phyloP scores from a whole-genome alignment of 208 protist species.

The Leishmania mexicana region DNA sequence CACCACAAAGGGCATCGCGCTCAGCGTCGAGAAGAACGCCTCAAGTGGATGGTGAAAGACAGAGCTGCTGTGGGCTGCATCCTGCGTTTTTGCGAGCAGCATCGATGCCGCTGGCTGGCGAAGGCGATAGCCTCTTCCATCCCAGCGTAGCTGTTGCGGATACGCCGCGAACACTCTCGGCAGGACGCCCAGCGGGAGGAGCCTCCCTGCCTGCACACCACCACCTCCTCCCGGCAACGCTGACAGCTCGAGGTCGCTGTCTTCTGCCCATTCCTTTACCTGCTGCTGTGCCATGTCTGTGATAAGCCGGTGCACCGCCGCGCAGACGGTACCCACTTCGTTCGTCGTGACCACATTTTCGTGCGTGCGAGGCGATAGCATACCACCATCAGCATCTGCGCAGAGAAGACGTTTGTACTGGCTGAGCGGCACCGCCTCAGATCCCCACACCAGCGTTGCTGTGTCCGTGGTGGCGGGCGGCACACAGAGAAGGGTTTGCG shows the following conservation, averaged over 20 bases:
- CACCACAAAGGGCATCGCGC: conserved; percentile 15
- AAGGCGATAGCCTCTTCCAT: conserved; percentile 36
- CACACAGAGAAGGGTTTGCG: conserved; percentile 35
- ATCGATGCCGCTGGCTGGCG: background rate
- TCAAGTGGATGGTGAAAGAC: conserved; percentile 47
- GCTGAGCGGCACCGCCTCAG: conserved; percentile 8
- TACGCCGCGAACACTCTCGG: conserved; percentile 29
- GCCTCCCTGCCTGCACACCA: background rate
- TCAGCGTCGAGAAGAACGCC: conserved; percentile 36
- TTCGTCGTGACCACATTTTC: conserved; percentile 21
- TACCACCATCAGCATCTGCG: background rate
- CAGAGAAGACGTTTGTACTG: conserved; percentile 9
- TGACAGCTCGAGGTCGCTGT: background rate
- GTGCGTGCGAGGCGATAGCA: background rate
- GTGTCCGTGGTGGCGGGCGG: conserved; percentile 28
- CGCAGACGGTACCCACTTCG: conserved; percentile 17
- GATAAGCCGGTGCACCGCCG: conserved; percentile 7
- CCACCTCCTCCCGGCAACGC: background rate
- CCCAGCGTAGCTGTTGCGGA: conserved; percentile 37
- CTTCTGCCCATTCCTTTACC: background rate
- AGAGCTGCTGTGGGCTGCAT: background rate
- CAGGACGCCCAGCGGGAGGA: conserved; percentile 18
- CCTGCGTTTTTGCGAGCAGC: background rate
- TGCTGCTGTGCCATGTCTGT: conserved; percentile 12
- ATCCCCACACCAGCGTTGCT: conserved; percentile 32